Conservation (phyloP, 176 grass and related monocot genomes). For the Areca catechu region DNA sequence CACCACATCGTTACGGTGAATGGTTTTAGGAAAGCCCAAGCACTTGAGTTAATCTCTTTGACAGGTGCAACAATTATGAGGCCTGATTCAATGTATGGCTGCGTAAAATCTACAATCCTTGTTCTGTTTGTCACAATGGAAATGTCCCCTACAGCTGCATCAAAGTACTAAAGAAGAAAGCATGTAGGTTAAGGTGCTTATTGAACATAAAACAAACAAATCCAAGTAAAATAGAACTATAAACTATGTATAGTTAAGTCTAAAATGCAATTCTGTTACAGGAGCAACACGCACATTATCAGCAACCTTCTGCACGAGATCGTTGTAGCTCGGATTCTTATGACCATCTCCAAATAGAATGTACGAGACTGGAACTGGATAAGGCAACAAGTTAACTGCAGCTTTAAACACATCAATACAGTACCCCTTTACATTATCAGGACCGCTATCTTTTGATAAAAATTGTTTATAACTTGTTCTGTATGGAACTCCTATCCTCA, state of each 20-base stretch:
- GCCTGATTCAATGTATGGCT: conserved; percentile 74
- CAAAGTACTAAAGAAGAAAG: conserved; percentile 38
- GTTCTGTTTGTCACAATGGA: conserved; percentile 63
- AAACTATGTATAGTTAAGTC: too few relatives aligned
- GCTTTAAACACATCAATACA: conserved; percentile 94
- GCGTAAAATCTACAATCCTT: conserved; percentile 72
- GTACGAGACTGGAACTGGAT: conserved; percentile 67
- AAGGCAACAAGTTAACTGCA: conserved; percentile 50
- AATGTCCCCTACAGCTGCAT: conserved; percentile 73
- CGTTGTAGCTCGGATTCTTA: conserved; percentile 67
- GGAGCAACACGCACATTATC: conserved; percentile 43
- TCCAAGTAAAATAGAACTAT: too few relatives aligned
- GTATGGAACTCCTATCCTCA: conserved; percentile 80
- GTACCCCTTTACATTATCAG: conserved; percentile 67
- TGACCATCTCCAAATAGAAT: conserved; percentile 59
- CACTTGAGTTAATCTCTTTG: conserved; percentile 44
- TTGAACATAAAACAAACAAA: too few relatives aligned
- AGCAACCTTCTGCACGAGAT: conserved; percentile 46
- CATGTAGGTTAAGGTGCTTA: too few relatives aligned
- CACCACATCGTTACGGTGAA: conserved; percentile 76
- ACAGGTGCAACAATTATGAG: conserved; percentile 54
- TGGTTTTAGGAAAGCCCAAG: conserved; percentile 77
- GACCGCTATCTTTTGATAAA: conserved; percentile 36
- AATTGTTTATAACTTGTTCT: conserved; percentile 56
- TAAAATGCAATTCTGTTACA: not conserved